phyloP scores from a whole-genome alignment of 208 protist species.

The Acanthamoeba culbertsoni region DNA sequence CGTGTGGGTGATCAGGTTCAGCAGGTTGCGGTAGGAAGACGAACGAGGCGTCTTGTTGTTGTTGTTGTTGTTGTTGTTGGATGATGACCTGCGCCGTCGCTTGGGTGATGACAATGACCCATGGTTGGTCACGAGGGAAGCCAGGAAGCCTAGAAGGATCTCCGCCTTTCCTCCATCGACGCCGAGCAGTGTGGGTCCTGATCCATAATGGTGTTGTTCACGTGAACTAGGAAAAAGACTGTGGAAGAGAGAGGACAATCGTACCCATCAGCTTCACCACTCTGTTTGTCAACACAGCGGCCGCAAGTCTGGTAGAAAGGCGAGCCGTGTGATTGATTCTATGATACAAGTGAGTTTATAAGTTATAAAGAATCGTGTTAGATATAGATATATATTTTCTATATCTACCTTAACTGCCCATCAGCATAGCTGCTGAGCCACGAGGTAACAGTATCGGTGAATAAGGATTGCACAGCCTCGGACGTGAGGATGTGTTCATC shows the following conservation, averaged over 20 bases:
- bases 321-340: background rate
- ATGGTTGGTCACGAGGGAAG: background rate
- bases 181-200: background rate
- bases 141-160: background rate
- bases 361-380: background rate
- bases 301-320: background rate
- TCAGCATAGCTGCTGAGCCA: background rate
- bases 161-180: background rate
- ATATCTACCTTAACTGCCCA: background rate
- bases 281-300: background rate
- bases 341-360: background rate
- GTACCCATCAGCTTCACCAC: background rate
- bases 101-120: background rate
- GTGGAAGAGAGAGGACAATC: no score
- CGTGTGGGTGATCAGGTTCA: background rate
- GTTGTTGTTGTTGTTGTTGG: no score
- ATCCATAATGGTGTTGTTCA: no score
- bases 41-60: background rate
- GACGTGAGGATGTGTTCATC: background rate
- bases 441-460: background rate
- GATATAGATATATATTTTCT: background rate
- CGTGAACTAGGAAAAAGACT: no score
- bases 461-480: background rate
- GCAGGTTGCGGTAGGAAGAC: background rate
- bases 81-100: background rate